Evolutionary conservation across 441 rosid species (phyloP), one percentile per base, ranked within the genome.

Genomic region (Dalechampia spathulata): DNA sequence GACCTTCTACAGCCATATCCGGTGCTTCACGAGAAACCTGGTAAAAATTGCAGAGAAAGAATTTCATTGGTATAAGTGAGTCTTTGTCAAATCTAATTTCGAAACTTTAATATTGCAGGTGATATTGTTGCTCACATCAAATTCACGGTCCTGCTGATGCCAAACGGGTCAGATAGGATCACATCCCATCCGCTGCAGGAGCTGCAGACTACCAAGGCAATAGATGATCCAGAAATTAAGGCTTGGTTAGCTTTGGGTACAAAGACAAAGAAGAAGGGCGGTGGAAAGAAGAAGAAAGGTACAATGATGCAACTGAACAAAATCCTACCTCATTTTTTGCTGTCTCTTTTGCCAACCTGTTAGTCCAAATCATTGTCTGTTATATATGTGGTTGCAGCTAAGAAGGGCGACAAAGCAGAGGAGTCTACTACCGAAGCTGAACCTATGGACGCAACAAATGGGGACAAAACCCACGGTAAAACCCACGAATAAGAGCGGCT

Each of bases 281-380:
- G 97, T 49, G 97, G 96, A 52, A 90, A 89, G 82, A 93, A 87
- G 82, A 93, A 93, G 84, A 93, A 93, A 85, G 96, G 99, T 85
- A 75, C 45, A 7, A 28, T 30, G 17, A 7, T 10, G 30, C 19
- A 6, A 30, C 40, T 40, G 28, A 15, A 3, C 1, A 12, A n/a
- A n/a, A n/a, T n/a, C n/a, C n/a, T n/a, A n/a, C n/a, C n/a, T n/a
- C n/a, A n/a, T n/a, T n/a, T n/a, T n/a, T n/a, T n/a, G n/a, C n/a
- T n/a, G n/a, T n/a, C n/a, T n/a, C n/a, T n/a, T n/a, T n/a, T n/a
- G n/a, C n/a, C n/a, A n/a, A n/a, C n/a, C n/a, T n/a, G n/a, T n/a
- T n/a, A n/a, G n/a, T n/a, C n/a, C n/a, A n/a, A n/a, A n/a, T n/a
- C n/a, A n/a, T n/a, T n/a, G n/a, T n/a, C n/a, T n/a, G n/a, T n/a